phyloP scores from a whole-genome alignment of 1,284 basidiomycete genomes.

The Earliella scabrosa region DNA sequence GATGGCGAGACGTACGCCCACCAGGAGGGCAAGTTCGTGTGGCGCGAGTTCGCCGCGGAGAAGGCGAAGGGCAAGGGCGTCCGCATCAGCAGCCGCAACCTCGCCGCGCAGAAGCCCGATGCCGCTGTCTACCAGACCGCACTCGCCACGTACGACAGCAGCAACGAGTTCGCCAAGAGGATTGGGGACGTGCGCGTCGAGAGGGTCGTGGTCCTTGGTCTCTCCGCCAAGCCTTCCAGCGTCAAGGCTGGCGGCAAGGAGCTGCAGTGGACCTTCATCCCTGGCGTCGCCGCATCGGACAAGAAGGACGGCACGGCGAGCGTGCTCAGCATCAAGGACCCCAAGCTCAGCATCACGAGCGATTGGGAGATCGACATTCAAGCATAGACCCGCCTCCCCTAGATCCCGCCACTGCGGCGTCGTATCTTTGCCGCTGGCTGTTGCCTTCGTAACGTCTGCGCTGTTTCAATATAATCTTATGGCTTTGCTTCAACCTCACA shows the following conservation, averaged over 20 bases:
- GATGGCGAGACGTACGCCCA: constrained; percentile 90
- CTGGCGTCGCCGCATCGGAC: constrained; percentile 52
- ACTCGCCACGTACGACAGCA: constrained; percentile 50
- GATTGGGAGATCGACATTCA: constrained; percentile 71
- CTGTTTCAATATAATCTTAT: neutral
- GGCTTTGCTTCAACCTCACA: neutral
- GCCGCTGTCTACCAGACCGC: constrained; percentile 57
- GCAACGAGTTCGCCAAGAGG: constrained; percentile 72
- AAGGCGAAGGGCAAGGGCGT: constrained; percentile 46
- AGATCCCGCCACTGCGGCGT: neutral
- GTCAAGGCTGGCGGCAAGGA: constrained; percentile 58
- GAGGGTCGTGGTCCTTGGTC: constrained; percentile 79
- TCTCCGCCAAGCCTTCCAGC: constrained; percentile 62
- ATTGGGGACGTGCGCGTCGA: constrained; percentile 79
- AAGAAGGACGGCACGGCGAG: constrained; percentile 67
- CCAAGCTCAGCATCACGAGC: constrained; percentile 61
- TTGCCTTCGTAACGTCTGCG: neutral
- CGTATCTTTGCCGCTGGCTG: neutral
- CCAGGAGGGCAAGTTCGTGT: constrained; percentile 81
- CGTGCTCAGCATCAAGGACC: constrained; percentile 79
- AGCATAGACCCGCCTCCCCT: constrained; percentile 8
- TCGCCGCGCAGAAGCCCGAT: constrained; percentile 48
- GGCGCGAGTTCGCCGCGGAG: constrained; percentile 75
- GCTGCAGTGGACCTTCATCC: constrained; percentile 60
- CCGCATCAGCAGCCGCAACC: constrained; percentile 58